A percentile compares a stretch with the other conserved stretches of the same genome.
These are phyloP conservation scores for Plenodomus tracheiphilus DNA, from an alignment of 2,329 filamentous ascomycete species.

Conservation along the genomic window DNA sequence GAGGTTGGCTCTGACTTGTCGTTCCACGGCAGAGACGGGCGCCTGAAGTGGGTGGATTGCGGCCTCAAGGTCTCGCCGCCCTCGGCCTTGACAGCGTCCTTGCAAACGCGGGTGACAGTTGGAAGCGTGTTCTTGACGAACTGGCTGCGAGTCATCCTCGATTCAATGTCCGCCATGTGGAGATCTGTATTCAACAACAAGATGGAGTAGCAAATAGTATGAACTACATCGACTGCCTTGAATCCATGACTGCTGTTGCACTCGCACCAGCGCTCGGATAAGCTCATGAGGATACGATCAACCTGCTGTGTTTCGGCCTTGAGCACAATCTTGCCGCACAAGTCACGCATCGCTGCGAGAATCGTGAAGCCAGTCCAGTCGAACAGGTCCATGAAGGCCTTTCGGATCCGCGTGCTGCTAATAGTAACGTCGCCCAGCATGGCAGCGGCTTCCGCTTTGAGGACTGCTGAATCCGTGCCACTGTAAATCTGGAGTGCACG, in stretches of 20 bases:
- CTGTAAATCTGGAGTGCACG: constrained; percentile 84
- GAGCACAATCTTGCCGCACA: constrained; percentile 81
- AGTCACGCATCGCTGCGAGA: constrained; percentile 72
- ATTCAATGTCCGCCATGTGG: constrained; percentile 90
- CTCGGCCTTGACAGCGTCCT: constrained; percentile 61
- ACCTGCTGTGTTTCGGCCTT: constrained; percentile 96
- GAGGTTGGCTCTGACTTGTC: constrained; percentile 42
- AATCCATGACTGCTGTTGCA: constrained; percentile 94
- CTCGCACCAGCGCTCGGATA: constrained; percentile 87
- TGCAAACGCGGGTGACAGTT: constrained; percentile 76
- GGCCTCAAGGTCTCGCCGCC: constrained; percentile 40
- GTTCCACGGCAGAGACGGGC: constrained; percentile 42
- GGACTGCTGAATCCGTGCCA: constrained; percentile 79
- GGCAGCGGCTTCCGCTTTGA: constrained; percentile 77
- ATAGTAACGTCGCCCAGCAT: constrained; percentile 77
- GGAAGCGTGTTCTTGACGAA: constrained; percentile 97
- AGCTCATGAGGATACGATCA: constrained; percentile 87
- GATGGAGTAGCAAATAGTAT: constrained; percentile 96
- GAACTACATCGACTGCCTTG: constrained; percentile 87
- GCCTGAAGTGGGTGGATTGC: constrained; percentile 37
- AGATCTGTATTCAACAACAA: constrained; percentile 95
- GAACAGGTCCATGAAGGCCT: constrained; percentile 90
- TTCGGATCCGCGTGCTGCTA: constrained; percentile 58
- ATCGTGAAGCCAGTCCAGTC: constrained; percentile 84
- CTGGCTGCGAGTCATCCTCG: constrained; percentile 92